Evolutionary conservation across 2,329 filamentous ascomycete species (phyloP), one percentile per base, ranked within the genome.

Genomic region (Thelonectria blattea): DNA sequence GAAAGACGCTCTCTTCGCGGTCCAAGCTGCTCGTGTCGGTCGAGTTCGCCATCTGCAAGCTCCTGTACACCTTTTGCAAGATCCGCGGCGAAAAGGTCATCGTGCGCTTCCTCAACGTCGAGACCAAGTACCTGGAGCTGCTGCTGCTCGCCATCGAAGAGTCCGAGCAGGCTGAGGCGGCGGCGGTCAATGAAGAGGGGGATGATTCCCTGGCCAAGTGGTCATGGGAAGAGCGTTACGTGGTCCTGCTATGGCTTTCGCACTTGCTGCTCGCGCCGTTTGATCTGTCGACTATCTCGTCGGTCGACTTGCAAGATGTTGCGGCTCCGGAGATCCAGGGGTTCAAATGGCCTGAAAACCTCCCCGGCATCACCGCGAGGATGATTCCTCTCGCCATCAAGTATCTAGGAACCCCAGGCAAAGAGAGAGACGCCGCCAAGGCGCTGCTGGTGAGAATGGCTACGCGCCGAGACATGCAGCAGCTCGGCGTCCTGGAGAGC

Each of bases 31-130:
- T 87, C 14, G 76, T 81, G 20, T 83, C 88, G 1, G 77, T 92
- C 0, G 84, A 89, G 22, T 83, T 85, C 62, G 93, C 92, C 5
- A 88, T 96, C 56, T 92, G 90, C 74, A 86, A 85, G 63, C 81
- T 98, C 2, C 76, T 99, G 37, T 98, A 98, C 73, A 90, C 89
- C 0, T 90, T 99, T 62, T 97, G 93, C 82, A 99, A 99, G 77
- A 90, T 98, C 52, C 87, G 95, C 54, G 94, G 95, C 22, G 89
- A 95, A 73, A 98, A 98, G 76, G 90, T 99, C 52, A 89, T 99
- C 68, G 88, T 93, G 53, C 87, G 92, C 43, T 97, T 98, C 72
- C 81, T 99, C 65, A 94, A 91, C 73, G 96, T 95, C 65, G 95
- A 98, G 74, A 90, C 93, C 2, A 89, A 85, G 70, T 90, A 93